Conservation (phyloP, 106 monocot genomes). For the Alisma plantagoaquatica region DNA sequence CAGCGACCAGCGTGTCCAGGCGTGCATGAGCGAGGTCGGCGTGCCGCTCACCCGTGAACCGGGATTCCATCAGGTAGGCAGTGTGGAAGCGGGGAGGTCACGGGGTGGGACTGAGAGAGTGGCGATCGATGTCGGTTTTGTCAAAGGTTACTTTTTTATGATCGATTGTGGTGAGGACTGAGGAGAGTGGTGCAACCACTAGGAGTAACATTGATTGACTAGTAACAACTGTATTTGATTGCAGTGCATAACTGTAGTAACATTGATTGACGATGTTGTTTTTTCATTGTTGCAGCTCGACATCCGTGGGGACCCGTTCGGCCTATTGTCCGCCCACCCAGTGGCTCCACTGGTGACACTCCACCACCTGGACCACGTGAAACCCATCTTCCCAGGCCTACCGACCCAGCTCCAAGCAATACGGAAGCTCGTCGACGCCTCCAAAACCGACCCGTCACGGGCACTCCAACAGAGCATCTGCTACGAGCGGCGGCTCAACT, state of each 20-base stretch:
- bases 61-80: slow-evolving; percentile 81
- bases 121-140: too few relatives aligned
- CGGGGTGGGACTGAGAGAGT: too few relatives aligned
- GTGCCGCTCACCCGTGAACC: slow-evolving; percentile 61
- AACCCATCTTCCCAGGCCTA: slow-evolving; percentile 29
- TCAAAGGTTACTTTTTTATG: too few relatives aligned
- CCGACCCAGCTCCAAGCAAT: slow-evolving; percentile 32
- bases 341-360: slow-evolving; percentile 67
- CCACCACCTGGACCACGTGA: slow-evolving; percentile 65
- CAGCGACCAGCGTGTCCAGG: slow-evolving; percentile 61
- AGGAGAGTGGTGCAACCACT: too few relatives aligned
- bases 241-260: too few relatives aligned
- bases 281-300: slow-evolving; percentile 55
- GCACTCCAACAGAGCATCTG: slow-evolving; percentile 63
- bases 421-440: slow-evolving; percentile 25
- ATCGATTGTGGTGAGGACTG: too few relatives aligned
- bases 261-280: too few relatives aligned
- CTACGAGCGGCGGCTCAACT: slow-evolving; percentile 32
- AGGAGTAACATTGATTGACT: too few relatives aligned
- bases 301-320: slow-evolving; percentile 53
- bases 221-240: too few relatives aligned
- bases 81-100: too few relatives aligned
- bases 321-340: slow-evolving; percentile 84
- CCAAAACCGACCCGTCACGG: slow-evolving; percentile 41
- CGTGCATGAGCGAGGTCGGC: slow-evolving; percentile 67